phyloP scores from a whole-genome alignment of 2,329 filamentous ascomycete species.

The Colletotrichum spaethianum region DNA sequence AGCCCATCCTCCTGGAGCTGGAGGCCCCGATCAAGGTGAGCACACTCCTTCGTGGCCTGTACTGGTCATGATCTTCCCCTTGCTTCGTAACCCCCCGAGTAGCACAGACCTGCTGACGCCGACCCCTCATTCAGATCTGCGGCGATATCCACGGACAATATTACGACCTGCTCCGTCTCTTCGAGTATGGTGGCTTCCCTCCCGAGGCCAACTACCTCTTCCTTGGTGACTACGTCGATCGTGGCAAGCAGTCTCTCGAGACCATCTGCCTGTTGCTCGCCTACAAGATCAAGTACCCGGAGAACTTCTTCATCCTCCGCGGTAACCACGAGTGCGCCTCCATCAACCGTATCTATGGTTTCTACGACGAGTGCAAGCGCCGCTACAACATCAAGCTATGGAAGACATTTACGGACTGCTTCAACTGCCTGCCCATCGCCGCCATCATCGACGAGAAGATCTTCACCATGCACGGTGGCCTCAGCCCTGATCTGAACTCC shows the following conservation, averaged over 20 bases:
- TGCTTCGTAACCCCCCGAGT: neutral
- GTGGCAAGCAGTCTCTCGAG: slow-evolving; percentile 99
- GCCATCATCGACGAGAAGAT: slow-evolving; percentile 99
- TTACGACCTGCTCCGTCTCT: slow-evolving; percentile 96
- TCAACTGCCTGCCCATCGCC: slow-evolving; percentile 98
- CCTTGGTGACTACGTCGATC: slow-evolving; percentile 98
- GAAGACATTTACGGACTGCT: slow-evolving; percentile 99
- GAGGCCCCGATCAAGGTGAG: slow-evolving; percentile 98
- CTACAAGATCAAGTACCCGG: slow-evolving; percentile 99
- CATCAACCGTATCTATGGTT: slow-evolving; percentile 99
- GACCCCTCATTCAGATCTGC: slow-evolving; percentile 79
- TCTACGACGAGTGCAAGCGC: slow-evolving; percentile 99
- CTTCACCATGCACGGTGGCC: slow-evolving; percentile 98
- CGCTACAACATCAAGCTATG: slow-evolving; percentile 99
- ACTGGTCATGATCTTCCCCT: slow-evolving; percentile 34
- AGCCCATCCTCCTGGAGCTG: slow-evolving; percentile 96
- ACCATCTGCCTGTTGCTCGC: slow-evolving; percentile 96
- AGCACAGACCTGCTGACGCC: slow-evolving; percentile 41
- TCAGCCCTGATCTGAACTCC: slow-evolving; percentile 97
- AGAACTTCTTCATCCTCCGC: slow-evolving; percentile 99
- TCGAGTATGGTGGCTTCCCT: slow-evolving; percentile 98
- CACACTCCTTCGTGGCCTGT: slow-evolving; percentile 26
- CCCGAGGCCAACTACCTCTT: slow-evolving; percentile 99
- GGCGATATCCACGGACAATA: slow-evolving; percentile 99
- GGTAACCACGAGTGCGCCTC: slow-evolving; percentile 99